These are phyloP conservation scores for Hortaea werneckii DNA, from an alignment of 2,329 filamentous ascomycete genomes.

Conservation along the genomic window DNA sequence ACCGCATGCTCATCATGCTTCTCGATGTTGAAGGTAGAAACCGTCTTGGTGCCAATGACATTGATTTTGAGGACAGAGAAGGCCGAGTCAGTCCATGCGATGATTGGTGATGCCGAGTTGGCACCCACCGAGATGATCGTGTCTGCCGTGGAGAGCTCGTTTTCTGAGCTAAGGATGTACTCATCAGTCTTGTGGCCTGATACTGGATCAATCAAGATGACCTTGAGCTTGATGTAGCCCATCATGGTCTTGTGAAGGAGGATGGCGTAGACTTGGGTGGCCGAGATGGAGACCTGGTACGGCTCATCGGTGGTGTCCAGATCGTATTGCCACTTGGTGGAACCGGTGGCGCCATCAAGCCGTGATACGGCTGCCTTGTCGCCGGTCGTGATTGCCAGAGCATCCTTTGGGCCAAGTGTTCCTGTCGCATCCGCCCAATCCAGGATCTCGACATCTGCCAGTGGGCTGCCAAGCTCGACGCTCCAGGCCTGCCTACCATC, in stretches of 20 bases:
- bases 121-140: constrained; percentile 66
- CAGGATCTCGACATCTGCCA: constrained; percentile 67
- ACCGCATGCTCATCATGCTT: constrained; percentile 25
- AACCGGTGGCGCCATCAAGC: constrained; percentile 62
- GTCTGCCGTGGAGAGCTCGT: constrained; percentile 54
- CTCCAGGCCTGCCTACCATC: constrained; percentile 74
- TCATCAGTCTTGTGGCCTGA: constrained; percentile 66
- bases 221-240: constrained; percentile 64
- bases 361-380: constrained; percentile 54
- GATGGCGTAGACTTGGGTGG: constrained; percentile 62
- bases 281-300: constrained; percentile 64
- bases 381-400: constrained; percentile 56
- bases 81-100: constrained; percentile 62
- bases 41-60: constrained; percentile 46
- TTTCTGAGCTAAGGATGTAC: constrained; percentile 61
- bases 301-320: constrained; percentile 56
- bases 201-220: constrained; percentile 60
- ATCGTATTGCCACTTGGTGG: constrained; percentile 67
- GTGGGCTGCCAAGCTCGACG: constrained; percentile 44
- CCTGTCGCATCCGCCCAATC: constrained; percentile 49
- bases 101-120: constrained; percentile 63
- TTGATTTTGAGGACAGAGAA: constrained; percentile 58
- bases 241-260: constrained; percentile 57
- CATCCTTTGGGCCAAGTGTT: constrained; percentile 48
- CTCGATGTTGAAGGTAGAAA: constrained; percentile 35